Evolutionary conservation across 352 stramenopile species (phyloP).

Genomic region (Phytophthora constricta): DNA sequence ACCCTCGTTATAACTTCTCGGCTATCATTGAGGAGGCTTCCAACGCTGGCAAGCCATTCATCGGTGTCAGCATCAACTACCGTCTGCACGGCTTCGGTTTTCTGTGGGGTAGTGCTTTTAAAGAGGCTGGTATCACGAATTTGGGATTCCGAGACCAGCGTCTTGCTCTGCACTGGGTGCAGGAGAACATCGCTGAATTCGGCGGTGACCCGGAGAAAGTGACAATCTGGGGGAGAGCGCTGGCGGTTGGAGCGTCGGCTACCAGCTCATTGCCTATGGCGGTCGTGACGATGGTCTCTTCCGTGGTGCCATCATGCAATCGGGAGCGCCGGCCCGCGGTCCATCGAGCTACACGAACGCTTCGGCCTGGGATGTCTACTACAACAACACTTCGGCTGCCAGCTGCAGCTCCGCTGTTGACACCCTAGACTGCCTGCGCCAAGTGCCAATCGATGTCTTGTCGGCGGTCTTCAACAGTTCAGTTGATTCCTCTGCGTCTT

Average conservation of each 20-base stretch:
- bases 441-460: slow-evolving; percentile 26
- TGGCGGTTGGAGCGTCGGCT: slow-evolving; percentile 43
- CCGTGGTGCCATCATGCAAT: slow-evolving; percentile 32
- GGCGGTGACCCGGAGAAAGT: slow-evolving; percentile 24
- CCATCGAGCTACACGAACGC: slow-evolving; percentile 17
- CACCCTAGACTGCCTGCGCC: slow-evolving; percentile 28
- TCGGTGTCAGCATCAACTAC: slow-evolving; percentile 52
- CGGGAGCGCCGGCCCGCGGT: slow-evolving; percentile 12
- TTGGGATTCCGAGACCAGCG: slow-evolving; percentile 86
- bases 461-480: slow-evolving; percentile 32
- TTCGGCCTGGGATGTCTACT: slow-evolving; percentile 29
- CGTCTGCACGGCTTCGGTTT: slow-evolving; percentile 41
- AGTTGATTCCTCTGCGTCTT: slow-evolving; percentile 14
- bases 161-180: slow-evolving; percentile 71
- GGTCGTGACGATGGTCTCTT: slow-evolving; percentile 34
- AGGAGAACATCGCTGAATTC: slow-evolving; percentile 27
- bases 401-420: slow-evolving; percentile 27
- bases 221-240: slow-evolving; percentile 42
- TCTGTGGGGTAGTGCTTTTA: slow-evolving; percentile 25
- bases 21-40: slow-evolving; percentile 34
- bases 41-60: slow-evolving; percentile 29
- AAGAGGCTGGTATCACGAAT: slow-evolving; percentile 70
- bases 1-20: slow-evolving; percentile 38
- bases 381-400: slow-evolving; percentile 28
- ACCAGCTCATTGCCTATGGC: slow-evolving; percentile 34